A percentile compares a stretch with the other conserved stretches of the same genome.
Conservation (phyloP, 202 grass and related monocot genomes). For the Zoysia matrella region DNA sequence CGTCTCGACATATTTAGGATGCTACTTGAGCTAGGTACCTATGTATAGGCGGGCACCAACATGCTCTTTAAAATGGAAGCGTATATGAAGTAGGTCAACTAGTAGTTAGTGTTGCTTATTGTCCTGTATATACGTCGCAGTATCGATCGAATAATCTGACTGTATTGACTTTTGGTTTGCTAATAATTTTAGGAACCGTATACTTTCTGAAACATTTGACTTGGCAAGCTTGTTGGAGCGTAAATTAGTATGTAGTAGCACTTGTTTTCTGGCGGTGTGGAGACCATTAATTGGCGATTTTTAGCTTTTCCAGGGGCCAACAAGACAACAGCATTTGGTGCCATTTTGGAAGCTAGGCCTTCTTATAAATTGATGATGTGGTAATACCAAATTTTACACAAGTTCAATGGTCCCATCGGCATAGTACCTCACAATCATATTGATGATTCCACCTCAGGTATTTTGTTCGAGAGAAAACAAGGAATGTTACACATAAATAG, state of each 20-base stretch:
- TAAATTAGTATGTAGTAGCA: neutral
- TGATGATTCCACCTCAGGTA: neutral
- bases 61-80: neutral
- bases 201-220: constrained; percentile 19
- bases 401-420: neutral
- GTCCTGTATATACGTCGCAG: neutral
- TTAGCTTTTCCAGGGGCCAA: neutral
- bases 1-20: neutral
- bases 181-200: neutral
- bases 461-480: neutral
- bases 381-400: no score
- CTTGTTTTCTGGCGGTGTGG: neutral
- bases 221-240: neutral
- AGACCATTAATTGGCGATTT: neutral
- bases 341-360: neutral
- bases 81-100: constrained; percentile 11
- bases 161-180: constrained; percentile 12
- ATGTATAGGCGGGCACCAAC: neutral
- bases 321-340: neutral
- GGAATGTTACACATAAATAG: no score
- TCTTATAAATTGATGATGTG: neutral
- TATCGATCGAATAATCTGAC: constrained; percentile 31
- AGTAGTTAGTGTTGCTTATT: neutral
- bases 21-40: neutral
- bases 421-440: neutral